These are phyloP conservation scores for Aspergillus persii DNA, from an alignment of 2,329 filamentous ascomycete species.

Conservation along the genomic window DNA sequence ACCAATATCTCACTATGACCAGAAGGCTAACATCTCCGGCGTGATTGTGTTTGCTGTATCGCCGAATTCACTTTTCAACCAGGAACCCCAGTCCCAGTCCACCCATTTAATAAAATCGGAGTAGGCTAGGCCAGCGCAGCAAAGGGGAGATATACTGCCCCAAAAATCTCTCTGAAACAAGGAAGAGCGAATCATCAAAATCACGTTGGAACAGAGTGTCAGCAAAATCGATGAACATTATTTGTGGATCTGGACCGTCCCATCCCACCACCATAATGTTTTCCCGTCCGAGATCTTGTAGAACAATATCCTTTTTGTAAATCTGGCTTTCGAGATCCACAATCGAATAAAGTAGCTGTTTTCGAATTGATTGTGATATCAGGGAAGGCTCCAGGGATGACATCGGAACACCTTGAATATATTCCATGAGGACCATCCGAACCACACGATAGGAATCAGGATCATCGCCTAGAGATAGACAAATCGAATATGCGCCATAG, in stretches of 20 bases:
- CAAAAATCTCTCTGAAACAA: conserved; percentile 1
- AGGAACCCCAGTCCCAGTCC: conserved; percentile 24
- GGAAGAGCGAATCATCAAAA: too few species aligned
- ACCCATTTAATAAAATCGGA: conserved; percentile 10
- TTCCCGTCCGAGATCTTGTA: conserved; percentile 14
- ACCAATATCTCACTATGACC: too few species aligned
- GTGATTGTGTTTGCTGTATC: conserved; percentile 19
- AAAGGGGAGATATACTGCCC: conserved; percentile 20
- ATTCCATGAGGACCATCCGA: conserved; percentile 23
- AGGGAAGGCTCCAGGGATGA: conserved; percentile 8
- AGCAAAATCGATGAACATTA: conserved; percentile 20
- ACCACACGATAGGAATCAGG: conserved; percentile 10
- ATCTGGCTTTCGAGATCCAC: conserved; percentile 20
- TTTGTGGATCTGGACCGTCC: background rate
- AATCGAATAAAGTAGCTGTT: conserved; percentile 19
- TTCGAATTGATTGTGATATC: conserved; percentile 11
- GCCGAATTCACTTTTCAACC: conserved; percentile 21
- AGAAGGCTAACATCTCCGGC: conserved; percentile 8
- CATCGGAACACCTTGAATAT: conserved; percentile 20
- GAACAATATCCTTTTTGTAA: conserved; percentile 13
- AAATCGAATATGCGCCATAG: conserved; percentile 24
- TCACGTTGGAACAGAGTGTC: conserved; percentile 17
- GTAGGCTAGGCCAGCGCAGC: conserved; percentile 10
- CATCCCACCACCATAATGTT: conserved; percentile 11
- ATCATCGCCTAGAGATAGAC: conserved; percentile 15